phyloP scores from a whole-genome alignment of 148 eudicot species.

The Agrostemma githago region DNA sequence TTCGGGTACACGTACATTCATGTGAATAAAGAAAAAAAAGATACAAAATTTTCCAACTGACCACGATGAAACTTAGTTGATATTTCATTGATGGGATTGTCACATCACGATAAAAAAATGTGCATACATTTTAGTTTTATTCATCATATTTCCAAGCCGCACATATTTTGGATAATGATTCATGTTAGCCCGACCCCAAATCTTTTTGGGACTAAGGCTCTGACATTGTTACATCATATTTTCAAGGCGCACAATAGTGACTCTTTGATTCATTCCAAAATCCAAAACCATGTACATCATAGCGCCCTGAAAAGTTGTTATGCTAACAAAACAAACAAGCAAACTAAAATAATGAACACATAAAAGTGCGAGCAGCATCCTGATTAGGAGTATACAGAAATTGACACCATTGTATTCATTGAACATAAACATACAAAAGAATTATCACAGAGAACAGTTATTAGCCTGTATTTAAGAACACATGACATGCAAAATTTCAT shows the following conservation, averaged over 20 bases:
- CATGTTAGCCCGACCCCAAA: background rate
- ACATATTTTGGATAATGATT: too few relatives aligned
- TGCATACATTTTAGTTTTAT: background rate
- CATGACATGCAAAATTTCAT: background rate
- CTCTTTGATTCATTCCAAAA: too few relatives aligned
- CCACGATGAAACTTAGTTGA: background rate
- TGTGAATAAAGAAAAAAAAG: too few relatives aligned
- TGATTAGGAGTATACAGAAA: background rate
- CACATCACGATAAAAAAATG: background rate
- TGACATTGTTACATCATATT: too few relatives aligned
- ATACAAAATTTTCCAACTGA: background rate
- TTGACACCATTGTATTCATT: background rate
- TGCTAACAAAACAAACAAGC: background rate
- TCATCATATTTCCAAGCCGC: background rate
- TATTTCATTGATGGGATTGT: too few relatives aligned
- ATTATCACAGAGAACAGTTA: background rate
- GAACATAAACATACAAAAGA: background rate
- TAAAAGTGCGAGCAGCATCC: background rate
- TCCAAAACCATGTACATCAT: background rate
- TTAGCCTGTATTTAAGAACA: background rate
- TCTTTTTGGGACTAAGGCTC: background rate
- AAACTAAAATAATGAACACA: background rate
- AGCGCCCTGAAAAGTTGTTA: background rate
- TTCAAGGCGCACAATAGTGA: too few relatives aligned
- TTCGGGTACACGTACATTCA: background rate